Base-by-base conservation (phyloP, 768 basidiomycete genomes). In the Panellus pusillus region DNA sequence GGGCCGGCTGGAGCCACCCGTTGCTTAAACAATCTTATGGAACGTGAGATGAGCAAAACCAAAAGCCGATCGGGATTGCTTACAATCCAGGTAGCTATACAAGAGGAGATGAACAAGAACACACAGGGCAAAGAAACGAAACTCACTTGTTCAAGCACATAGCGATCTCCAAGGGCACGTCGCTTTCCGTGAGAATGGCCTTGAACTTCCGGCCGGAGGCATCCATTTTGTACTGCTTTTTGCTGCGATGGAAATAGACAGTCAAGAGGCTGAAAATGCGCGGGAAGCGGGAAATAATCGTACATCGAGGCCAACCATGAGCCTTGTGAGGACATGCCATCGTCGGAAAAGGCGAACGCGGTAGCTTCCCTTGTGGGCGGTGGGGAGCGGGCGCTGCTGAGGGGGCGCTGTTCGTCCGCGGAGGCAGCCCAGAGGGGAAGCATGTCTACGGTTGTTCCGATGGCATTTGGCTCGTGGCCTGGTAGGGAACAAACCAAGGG, bases 401-500 rank as follows among this genome's bases (percentile, higher is more conserved):
- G 55, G 3, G 60, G 64, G 55, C 60, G 57, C 52, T 69, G 63
- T 14, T 59, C 54, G 37, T 72, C 68, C 35, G 75, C 72, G 2
- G 77, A 77, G 8, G 75, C 70, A 20, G 75, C 72, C 81, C 83
- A 85, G 20, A 85, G 69, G 83, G n/a, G 83, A 7, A 86, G 79
- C 61, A 76, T 75, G 53, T 82, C 78, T 3, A 66, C 68, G 1
- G 70, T 69, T 9, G 72, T 63, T 32, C 55, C 59, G 3, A 63
- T 54, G 41, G 60, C 52, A 53, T 70, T 73, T 18, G 79, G n/a
- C n/a, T n/a, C 77, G 60, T 82, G 82, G 20, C 81, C 80, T 2
- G 87, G 87, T 1, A 89, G 77, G 69, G 83, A 80, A 57, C 78
- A 82, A 50, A 89, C 75, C 38, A 89, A 74, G n/a, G 83, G 81